Percentiles rank a stretch among this genome's conserved stretches.
Evolutionary conservation across 2,329 filamentous ascomycete species (phyloP).

Genomic region (Talaromyces islandicus): DNA sequence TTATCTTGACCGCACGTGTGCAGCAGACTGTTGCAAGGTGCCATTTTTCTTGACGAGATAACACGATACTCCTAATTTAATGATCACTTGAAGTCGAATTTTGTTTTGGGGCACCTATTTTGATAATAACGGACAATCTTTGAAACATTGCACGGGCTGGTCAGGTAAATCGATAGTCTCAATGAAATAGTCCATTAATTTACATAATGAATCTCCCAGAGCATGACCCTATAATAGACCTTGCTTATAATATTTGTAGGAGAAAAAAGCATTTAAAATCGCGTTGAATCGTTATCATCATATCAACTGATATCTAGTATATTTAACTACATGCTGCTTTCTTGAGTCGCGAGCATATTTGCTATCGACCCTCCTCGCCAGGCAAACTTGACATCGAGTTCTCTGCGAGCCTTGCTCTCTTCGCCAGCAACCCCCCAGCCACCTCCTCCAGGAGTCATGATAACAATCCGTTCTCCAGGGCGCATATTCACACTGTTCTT

Average conservation of each 20-base stretch:
- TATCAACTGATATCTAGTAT: not conserved
- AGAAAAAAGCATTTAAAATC: not conserved
- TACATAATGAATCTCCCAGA: not conserved
- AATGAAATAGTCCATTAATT: not conserved
- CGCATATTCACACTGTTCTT: slow-evolving; percentile 28
- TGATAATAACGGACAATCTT: not conserved
- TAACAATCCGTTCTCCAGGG: slow-evolving; percentile 31
- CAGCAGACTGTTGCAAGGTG: not conserved
- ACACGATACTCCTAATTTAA: not conserved
- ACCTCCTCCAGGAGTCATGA: slow-evolving; percentile 34
- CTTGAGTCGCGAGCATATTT: slow-evolving; percentile 41
- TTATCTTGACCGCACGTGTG: not conserved
- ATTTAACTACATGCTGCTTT: slow-evolving; percentile 36
- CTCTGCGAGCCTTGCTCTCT: slow-evolving; percentile 44
- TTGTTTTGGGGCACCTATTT: not conserved
- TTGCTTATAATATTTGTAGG: not conserved
- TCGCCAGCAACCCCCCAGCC: slow-evolving; percentile 42
- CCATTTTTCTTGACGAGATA: not conserved
- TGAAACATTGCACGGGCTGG: not conserved
- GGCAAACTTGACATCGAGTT: slow-evolving; percentile 52
- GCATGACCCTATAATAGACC: not conserved
- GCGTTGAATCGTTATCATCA: not conserved
- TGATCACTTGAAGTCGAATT: not conserved
- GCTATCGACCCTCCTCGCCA: slow-evolving; percentile 59
- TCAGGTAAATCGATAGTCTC: not conserved